Base-by-base conservation (phyloP, 108 stramenopile species). In the Seminavis robusta region DNA sequence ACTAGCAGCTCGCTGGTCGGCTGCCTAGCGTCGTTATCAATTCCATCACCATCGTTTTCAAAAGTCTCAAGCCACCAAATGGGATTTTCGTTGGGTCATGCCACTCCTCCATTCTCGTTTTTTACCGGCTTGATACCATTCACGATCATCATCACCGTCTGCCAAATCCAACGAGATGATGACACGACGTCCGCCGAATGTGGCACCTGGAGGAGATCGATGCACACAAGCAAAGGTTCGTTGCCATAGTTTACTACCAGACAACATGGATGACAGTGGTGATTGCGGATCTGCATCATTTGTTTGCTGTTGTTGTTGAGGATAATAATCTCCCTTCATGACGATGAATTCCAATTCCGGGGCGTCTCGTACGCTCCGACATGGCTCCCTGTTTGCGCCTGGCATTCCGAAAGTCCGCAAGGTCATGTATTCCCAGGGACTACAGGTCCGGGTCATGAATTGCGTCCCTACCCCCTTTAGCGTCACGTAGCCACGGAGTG, bases 311-410 rank as follows among this genome's bases (percentile, higher is more conserved):
- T 25, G 52, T 40, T 40, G 74, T 13, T 65, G 52, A 21, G 69
- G 62, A 30, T 82, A 82, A 23, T 63, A 48, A 65, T 82, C 81
- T 29, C 81, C 81, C 56, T 82, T 82, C 81, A 82, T 82, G 0
- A 82, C 77, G 21, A 82, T 82, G 49, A 82, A 82, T 57, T 81
- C 74, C 28, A 71, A 31, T 47, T 76, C 71, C 2, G 53, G 40
- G 21, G 81, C 81, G 63, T 51, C 46, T 50, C 57, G 48, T 8
- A 75, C 29, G 34, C 58, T 52, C 33, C 52, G 30, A n/a, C n/a
- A n/a, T n/a, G 1, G 32, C 21, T 28, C 40, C 7, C 30, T 25
- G 33, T 1, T 55, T 33, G 29, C 3, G 7, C 29, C 15, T 33
- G 52, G 54, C 24, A 56, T 43, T n/a, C 79, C 79, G 9, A 80